Evolutionary conservation across 345 rosid species (phyloP).

Genomic region (Durio zibethinus): DNA sequence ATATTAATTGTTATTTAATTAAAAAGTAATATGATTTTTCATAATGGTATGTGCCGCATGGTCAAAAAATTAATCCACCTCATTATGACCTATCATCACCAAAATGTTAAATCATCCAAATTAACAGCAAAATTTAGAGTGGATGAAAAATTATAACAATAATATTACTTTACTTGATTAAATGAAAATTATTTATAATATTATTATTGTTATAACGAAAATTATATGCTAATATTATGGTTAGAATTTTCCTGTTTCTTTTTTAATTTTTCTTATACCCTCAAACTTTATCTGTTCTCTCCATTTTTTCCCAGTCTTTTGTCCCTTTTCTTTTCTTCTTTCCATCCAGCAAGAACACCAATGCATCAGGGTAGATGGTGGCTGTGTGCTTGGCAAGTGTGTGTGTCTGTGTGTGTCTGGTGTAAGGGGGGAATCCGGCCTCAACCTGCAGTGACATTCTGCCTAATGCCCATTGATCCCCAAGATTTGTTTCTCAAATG

Average conservation of each 20-base stretch:
- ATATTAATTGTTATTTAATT: neutral
- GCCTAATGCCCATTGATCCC: neutral
- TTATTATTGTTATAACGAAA: too few species aligned
- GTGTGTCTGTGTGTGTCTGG: too few species aligned
- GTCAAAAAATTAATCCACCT: neutral
- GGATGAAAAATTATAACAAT: too few species aligned
- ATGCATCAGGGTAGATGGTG: neutral
- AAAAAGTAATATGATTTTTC: too few species aligned
- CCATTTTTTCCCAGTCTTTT: neutral
- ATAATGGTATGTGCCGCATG: neutral
- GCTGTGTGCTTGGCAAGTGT: too few species aligned
- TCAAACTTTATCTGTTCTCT: neutral
- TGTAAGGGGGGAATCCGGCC: too few species aligned
- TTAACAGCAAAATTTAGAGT: too few species aligned
- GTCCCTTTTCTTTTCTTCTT: neutral
- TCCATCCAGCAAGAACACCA: neutral
- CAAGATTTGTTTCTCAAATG: neutral
- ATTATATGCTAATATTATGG: too few species aligned
- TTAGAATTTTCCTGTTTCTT: too few species aligned
- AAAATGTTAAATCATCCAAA: neutral
- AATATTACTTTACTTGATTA: too few species aligned
- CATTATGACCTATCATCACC: neutral
- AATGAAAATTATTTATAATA: too few species aligned
- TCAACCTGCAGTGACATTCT: too few species aligned
- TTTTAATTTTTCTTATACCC: neutral